Conservation (phyloP, 2,329 filamentous ascomycete genomes). For the Sclerotinia nivalis region DNA sequence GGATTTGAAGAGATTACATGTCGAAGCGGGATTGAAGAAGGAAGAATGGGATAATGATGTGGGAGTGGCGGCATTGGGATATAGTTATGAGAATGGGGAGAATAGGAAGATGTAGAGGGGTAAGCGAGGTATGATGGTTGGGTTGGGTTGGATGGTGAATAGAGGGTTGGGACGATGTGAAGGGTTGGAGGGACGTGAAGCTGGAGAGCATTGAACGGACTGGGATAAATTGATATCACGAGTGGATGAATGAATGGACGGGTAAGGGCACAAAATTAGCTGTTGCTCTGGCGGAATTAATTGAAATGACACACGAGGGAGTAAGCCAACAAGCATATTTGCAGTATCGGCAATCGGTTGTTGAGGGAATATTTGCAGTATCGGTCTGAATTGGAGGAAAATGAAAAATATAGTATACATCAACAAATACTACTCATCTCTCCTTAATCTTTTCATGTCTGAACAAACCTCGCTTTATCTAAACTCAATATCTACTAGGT, state of each 20-base stretch:
- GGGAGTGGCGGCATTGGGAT: not conserved
- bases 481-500: not conserved
- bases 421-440: not conserved
- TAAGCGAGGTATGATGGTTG: no score
- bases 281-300: not conserved
- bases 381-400: not conserved
- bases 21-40: constrained; percentile 6
- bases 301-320: not conserved
- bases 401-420: not conserved
- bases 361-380: not conserved
- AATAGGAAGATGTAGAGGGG: no score
- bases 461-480: not conserved
- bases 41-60: constrained; percentile 11
- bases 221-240: not conserved
- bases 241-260: not conserved
- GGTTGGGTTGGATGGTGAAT: no score
- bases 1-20: constrained; percentile 35
- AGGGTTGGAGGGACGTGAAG: not conserved
- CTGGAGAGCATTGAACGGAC: not conserved
- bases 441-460: not conserved
- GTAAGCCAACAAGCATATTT: not conserved
- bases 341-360: not conserved
- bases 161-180: no score
- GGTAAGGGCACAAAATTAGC: not conserved
- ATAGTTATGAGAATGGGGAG: not conserved